These are phyloP conservation scores for Fallopia convolvulus DNA, from an alignment of 148 eudicot genomes.

Conservation along the genomic window DNA sequence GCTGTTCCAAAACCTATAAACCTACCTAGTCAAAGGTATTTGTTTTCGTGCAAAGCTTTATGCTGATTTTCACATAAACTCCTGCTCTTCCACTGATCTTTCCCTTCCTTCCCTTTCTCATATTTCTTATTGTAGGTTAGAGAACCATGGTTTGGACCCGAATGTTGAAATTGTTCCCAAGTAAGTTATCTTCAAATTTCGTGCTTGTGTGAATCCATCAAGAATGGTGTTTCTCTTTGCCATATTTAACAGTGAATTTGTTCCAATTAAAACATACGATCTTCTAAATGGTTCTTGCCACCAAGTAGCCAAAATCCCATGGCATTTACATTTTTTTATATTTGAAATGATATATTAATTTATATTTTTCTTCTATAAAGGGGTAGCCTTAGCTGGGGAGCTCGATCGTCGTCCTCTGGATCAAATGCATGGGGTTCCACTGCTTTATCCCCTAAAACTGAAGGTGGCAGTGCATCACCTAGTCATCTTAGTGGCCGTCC, in stretches of 20 bases:
- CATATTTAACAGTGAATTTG: background rate
- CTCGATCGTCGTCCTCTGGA: slow-evolving; percentile 70
- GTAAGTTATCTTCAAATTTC: slow-evolving; percentile 39
- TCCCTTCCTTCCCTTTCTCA: slow-evolving; percentile 14
- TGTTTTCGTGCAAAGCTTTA: slow-evolving; percentile 8
- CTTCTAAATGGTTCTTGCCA: background rate
- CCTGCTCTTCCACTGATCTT: slow-evolving; percentile 19
- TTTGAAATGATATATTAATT: background rate
- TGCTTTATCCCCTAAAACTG: slow-evolving; percentile 58
- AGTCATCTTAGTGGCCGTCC: slow-evolving; percentile 74
- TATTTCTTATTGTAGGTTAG: slow-evolving; percentile 59
- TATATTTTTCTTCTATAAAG: slow-evolving; percentile 22
- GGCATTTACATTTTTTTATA: background rate
- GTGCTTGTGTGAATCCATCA: background rate
- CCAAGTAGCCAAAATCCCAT: background rate
- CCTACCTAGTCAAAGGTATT: slow-evolving; percentile 94
- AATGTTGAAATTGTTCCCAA: slow-evolving; percentile 96
- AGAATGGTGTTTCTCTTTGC: background rate
- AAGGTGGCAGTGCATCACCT: slow-evolving; percentile 63
- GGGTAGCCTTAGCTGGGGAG: slow-evolving; percentile 93
- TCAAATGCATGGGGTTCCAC: slow-evolving; percentile 80
- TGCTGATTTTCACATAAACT: slow-evolving; percentile 1
- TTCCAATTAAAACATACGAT: background rate
- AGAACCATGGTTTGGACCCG: slow-evolving; percentile 94
- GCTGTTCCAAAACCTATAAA: slow-evolving; percentile 97